Conservation (phyloP, 1,139 yeast species). For the Chernovozyma aurita region DNA sequence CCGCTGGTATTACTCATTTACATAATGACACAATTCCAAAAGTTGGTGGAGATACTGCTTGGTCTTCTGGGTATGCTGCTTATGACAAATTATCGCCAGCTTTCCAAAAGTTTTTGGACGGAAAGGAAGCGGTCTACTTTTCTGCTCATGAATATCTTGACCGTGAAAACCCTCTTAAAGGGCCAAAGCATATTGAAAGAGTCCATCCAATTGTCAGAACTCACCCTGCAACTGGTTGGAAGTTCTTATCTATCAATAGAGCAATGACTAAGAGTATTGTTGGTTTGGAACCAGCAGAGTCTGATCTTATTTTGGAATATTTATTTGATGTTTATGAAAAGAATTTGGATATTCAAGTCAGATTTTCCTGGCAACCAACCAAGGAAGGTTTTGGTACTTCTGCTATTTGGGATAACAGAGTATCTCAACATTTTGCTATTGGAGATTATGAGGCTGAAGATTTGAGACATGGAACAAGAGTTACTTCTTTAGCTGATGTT, state of each 20-base stretch:
- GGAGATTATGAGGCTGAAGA: constrained; percentile 17
- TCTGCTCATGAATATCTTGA: constrained; percentile 42
- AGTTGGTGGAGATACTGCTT: constrained; percentile 47
- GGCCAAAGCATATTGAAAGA: constrained; percentile 38
- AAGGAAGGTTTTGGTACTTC: constrained; percentile 18
- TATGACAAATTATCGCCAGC: constrained; percentile 41
- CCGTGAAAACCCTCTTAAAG: constrained; percentile 37
- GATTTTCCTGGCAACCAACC: constrained; percentile 18
- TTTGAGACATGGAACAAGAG: constrained; percentile 20
- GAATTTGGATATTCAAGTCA: constrained; percentile 36
- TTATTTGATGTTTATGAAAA: constrained; percentile 38
- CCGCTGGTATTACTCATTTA: constrained; percentile 46
- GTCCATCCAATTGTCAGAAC: constrained; percentile 47
- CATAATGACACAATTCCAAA: constrained; percentile 43
- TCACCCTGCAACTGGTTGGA: constrained; percentile 56
- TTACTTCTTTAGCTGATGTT: constrained; percentile 19
- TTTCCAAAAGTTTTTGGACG: constrained; percentile 44
- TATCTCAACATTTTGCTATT: constrained; percentile 19
- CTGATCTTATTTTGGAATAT: constrained; percentile 31
- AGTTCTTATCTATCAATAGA: constrained; percentile 43
- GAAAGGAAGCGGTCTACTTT: constrained; percentile 42
- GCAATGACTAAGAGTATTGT: constrained; percentile 38
- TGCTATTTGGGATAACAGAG: constrained; percentile 22
- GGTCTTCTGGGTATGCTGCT: too few relatives aligned
- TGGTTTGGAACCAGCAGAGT: constrained; percentile 41